Conservation (phyloP, 1,139 yeast genomes). For the Pichia sp. region DNA sequence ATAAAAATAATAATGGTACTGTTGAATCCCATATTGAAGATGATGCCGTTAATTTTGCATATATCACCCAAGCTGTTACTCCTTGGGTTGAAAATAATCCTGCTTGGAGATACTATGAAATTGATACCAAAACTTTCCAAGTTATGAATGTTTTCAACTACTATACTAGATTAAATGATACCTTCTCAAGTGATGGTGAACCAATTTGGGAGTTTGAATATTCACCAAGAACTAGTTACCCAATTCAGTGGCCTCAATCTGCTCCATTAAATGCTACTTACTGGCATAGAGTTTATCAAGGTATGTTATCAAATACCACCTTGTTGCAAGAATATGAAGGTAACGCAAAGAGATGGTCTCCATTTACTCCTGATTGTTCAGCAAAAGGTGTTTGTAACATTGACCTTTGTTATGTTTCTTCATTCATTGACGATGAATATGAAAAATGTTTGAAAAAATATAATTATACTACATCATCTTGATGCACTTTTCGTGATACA, state of each 20-base stretch:
- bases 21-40: slow-evolving; percentile 32
- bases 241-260: slow-evolving; percentile 40
- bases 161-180: slow-evolving; percentile 47
- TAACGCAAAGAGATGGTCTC: slow-evolving; percentile 47
- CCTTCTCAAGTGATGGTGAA: slow-evolving; percentile 45
- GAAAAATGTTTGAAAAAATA: slow-evolving; percentile 20
- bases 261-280: slow-evolving; percentile 55
- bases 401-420: slow-evolving; percentile 40
- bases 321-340: slow-evolving; percentile 33
- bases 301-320: slow-evolving; percentile 19
- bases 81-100: slow-evolving; percentile 58
- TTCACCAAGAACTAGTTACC: slow-evolving; percentile 45
- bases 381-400: slow-evolving; percentile 32
- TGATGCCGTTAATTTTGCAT: slow-evolving; percentile 50
- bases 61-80: slow-evolving; percentile 63
- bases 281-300: slow-evolving; percentile 42
- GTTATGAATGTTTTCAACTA: slow-evolving; percentile 55
- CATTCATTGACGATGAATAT: slow-evolving; percentile 29
- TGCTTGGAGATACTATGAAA: slow-evolving; percentile 66
- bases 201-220: slow-evolving; percentile 53
- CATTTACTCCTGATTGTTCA: slow-evolving; percentile 41
- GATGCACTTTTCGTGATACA: too few relatives aligned
- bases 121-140: slow-evolving; percentile 56
- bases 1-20: slow-evolving; percentile 24
- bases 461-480: slow-evolving; percentile 1